These are phyloP conservation scores for Phytophthora syringae DNA, from an alignment of 352 stramenopile genomes.

Conservation along the genomic window DNA sequence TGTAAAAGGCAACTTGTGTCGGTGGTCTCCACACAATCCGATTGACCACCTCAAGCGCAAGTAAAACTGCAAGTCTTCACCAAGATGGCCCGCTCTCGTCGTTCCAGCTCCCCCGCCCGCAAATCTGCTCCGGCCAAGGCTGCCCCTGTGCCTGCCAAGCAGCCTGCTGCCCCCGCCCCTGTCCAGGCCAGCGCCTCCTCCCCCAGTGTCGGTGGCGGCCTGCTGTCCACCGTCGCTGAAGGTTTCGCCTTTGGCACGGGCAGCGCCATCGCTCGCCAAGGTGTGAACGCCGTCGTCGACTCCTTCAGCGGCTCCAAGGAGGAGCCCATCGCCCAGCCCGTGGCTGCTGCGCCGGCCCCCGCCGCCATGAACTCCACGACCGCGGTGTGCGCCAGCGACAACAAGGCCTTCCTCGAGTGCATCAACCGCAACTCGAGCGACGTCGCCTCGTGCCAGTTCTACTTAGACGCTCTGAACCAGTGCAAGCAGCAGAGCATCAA, in stretches of 20 bases:
- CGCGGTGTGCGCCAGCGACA: slow-evolving; percentile 59
- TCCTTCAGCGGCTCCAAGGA: slow-evolving; percentile 68
- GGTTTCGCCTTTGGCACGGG: slow-evolving; percentile 97
- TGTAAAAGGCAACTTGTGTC: slow-evolving; percentile 35
- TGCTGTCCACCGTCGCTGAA: slow-evolving; percentile 95
- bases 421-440: slow-evolving; percentile 80
- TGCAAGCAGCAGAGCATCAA: slow-evolving; percentile 82
- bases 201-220: slow-evolving; percentile 90
- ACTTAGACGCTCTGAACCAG: slow-evolving; percentile 82
- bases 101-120: slow-evolving; percentile 53
- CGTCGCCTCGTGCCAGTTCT: slow-evolving; percentile 85
- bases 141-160: slow-evolving; percentile 45
- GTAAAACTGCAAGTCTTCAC: not conserved
- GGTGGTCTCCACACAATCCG: slow-evolving; percentile 26
- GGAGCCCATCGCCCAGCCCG: slow-evolving; percentile 34
- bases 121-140: slow-evolving; percentile 48
- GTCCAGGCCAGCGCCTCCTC: slow-evolving; percentile 31
- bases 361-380: slow-evolving; percentile 21
- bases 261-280: slow-evolving; percentile 94
- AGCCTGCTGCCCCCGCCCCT: slow-evolving; percentile 35
- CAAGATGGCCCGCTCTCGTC: slow-evolving; percentile 74
- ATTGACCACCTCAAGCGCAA: slow-evolving; percentile 31
- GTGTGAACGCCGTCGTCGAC: slow-evolving; percentile 69
- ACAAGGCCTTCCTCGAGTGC: slow-evolving; percentile 85
- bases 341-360: slow-evolving; percentile 18